These are phyloP conservation scores for Penicillium mononematosum DNA, from an alignment of 495 filamentous ascomycete genomes.

Conservation along the genomic window DNA sequence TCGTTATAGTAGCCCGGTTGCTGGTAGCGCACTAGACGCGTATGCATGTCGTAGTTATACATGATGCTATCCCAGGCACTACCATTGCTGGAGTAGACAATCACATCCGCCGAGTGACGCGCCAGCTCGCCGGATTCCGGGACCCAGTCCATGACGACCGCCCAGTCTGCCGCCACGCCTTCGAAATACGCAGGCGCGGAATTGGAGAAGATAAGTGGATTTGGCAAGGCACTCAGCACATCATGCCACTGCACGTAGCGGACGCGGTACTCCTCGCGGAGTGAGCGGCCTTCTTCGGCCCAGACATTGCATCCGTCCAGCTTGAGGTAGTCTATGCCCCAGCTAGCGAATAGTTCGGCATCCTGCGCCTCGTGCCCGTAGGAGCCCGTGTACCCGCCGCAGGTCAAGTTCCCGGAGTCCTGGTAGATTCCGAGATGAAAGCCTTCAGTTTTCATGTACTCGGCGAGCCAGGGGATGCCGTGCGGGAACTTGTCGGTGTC, in stretches of 20 bases:
- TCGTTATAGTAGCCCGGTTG: conserved; percentile 46
- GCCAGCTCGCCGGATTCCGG: conserved; percentile 39
- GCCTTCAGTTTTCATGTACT: conserved; percentile 31
- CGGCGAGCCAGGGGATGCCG: conserved; percentile 40
- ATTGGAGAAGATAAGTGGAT: conserved; percentile 43
- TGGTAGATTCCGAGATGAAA: conserved; percentile 45
- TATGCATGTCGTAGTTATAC: conserved; percentile 39
- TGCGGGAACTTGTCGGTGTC: conserved; percentile 37
- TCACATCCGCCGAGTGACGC: conserved; percentile 44
- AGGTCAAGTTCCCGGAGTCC: conserved; percentile 42
- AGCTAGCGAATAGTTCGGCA: conserved; percentile 38
- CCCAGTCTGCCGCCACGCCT: conserved; percentile 39
- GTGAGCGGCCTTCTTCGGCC: conserved; percentile 22
- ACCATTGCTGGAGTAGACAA: conserved; percentile 33
- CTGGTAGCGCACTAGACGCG: conserved; percentile 42
- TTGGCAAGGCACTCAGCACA: conserved; percentile 29
- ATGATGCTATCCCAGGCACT: conserved; percentile 46
- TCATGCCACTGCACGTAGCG: conserved; percentile 39
- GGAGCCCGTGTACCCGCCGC: conserved; percentile 42
- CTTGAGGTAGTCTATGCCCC: conserved; percentile 47
- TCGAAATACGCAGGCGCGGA: conserved; percentile 45
- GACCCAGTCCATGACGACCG: conserved; percentile 41
- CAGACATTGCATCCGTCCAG: conserved; percentile 42
- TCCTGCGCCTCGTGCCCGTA: conserved; percentile 37
- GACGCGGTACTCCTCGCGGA: conserved; percentile 32